A percentile compares a stretch with the other conserved stretches of the same genome.
phyloP scores from a whole-genome alignment of 1,139 yeast genomes.

The Debaryomycetaceae sp. region DNA sequence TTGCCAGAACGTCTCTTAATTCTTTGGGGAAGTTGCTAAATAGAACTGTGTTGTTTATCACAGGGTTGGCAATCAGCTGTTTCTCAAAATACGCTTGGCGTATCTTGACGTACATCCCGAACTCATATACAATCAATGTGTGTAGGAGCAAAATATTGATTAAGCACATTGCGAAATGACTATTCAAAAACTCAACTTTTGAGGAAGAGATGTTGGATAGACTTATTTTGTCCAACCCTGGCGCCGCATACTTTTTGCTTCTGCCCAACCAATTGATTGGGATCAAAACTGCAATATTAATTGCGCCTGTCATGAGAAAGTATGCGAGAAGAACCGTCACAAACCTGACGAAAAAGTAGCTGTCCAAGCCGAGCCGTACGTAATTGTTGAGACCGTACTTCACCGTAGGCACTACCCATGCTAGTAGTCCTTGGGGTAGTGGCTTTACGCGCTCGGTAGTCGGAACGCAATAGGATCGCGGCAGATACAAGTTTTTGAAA shows the following conservation, averaged over 20 bases:
- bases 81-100: slow-evolving; percentile 27
- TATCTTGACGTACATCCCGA: slow-evolving; percentile 34
- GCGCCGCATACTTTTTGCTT: slow-evolving; percentile 15
- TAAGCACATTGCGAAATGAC: slow-evolving; percentile 45
- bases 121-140: slow-evolving; percentile 37
- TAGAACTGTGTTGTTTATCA: slow-evolving; percentile 30
- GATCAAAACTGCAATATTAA: slow-evolving; percentile 42
- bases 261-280: slow-evolving; percentile 48
- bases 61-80: slow-evolving; percentile 12
- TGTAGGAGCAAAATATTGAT: slow-evolving; percentile 45
- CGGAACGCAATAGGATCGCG: slow-evolving; percentile 37
- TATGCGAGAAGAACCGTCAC: slow-evolving; percentile 35
- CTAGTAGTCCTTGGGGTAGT: slow-evolving; percentile 28
- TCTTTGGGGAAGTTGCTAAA: slow-evolving; percentile 38
- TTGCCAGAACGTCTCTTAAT: slow-evolving; percentile 15
- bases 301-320: slow-evolving; percentile 36
- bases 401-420: slow-evolving; percentile 39
- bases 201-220: slow-evolving; percentile 47
- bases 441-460: slow-evolving; percentile 25
- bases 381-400: slow-evolving; percentile 30
- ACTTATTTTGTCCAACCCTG: slow-evolving; percentile 50
- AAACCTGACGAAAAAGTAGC: slow-evolving; percentile 51
- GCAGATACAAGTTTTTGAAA: slow-evolving; percentile 45
- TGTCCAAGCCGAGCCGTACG: slow-evolving; percentile 47
- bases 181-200: slow-evolving; percentile 33